These are phyloP conservation scores for Globisporangium cystogenes DNA, from an alignment of 352 stramenopile genomes.

Conservation along the genomic window DNA sequence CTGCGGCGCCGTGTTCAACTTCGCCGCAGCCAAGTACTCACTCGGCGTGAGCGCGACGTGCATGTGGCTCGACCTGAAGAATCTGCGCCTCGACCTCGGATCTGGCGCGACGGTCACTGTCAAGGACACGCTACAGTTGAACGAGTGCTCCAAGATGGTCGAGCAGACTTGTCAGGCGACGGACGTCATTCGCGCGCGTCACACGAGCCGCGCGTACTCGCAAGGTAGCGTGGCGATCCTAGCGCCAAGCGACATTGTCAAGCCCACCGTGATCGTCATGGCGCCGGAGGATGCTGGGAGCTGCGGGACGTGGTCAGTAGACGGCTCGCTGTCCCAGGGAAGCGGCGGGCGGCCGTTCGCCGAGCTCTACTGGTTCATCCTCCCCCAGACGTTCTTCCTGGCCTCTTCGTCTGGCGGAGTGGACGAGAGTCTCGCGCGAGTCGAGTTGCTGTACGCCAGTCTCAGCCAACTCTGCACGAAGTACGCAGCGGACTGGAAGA, in stretches of 20 bases:
- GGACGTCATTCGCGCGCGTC: constrained; percentile 36
- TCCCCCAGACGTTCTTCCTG: constrained; percentile 22
- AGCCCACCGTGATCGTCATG: constrained; percentile 36
- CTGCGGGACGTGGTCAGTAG: constrained; percentile 44
- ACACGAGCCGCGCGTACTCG: constrained; percentile 50
- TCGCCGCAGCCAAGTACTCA: constrained; percentile 22
- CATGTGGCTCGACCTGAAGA: constrained; percentile 50
- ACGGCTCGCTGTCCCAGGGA: constrained; percentile 52
- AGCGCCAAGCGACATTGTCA: constrained; percentile 24
- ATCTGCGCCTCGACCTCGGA: constrained; percentile 43
- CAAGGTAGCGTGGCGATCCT: constrained; percentile 35
- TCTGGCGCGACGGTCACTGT: constrained; percentile 32
- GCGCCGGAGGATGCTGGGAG: constrained; percentile 49
- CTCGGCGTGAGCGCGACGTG: constrained; percentile 35
- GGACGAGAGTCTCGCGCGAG: constrained; percentile 1
- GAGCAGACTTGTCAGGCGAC: constrained; percentile 43
- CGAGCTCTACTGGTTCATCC: constrained; percentile 31
- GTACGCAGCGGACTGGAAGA: constrained; percentile 36
- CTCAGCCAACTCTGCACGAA: constrained; percentile 41
- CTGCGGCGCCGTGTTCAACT: constrained; percentile 43
- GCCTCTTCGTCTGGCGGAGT: not conserved
- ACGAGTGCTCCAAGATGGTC: constrained; percentile 39
- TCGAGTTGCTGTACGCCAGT: constrained; percentile 23
- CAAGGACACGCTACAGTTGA: constrained; percentile 37
- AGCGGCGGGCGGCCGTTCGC: constrained; percentile 40